phyloP scores from a whole-genome alignment of 2,329 filamentous ascomycete species.

The Botrytis fragariae region DNA sequence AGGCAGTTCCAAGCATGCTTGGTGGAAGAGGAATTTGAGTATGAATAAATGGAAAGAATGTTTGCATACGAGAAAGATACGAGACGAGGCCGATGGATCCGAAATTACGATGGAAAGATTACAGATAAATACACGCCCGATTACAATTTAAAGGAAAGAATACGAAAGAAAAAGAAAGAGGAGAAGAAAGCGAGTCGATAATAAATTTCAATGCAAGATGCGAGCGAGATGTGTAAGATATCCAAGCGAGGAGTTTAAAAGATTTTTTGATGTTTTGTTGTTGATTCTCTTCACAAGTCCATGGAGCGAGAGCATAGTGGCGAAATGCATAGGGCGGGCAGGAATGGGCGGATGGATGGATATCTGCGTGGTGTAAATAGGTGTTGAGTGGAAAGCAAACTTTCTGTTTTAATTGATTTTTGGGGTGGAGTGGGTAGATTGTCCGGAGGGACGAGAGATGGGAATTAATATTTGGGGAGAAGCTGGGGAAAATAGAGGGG shows the following conservation, averaged over 20 bases:
- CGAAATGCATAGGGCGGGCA: slow-evolving; percentile 2
- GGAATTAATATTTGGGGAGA: background rate
- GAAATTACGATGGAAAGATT: slow-evolving; percentile 7
- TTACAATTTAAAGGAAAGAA: background rate
- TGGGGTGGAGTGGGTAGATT: background rate
- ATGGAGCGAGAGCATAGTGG: slow-evolving; percentile 5
- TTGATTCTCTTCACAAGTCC: slow-evolving; percentile 6
- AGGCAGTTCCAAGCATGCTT: slow-evolving; percentile 40
- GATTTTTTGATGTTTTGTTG: background rate
- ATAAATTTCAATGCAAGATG: slow-evolving; percentile 3
- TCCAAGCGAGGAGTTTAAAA: slow-evolving; percentile 17
- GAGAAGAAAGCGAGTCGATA: background rate
- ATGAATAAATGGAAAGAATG: background rate
- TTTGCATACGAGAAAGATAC: background rate
- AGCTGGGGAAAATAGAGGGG: background rate
- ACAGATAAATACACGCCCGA: slow-evolving; percentile 3
- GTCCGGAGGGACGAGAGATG: background rate
- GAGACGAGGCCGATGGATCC: background rate
- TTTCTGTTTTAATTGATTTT: slow-evolving; percentile 5
- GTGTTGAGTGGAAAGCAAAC: background rate
- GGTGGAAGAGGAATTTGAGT: slow-evolving; percentile 21
- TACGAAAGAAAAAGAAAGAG: background rate
- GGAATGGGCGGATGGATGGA: slow-evolving; percentile 3
- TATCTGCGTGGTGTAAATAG: background rate
- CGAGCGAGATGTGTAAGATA: slow-evolving; percentile 15